Conservation (phyloP, 306 rosid species). For the Parietaria judaica region DNA sequence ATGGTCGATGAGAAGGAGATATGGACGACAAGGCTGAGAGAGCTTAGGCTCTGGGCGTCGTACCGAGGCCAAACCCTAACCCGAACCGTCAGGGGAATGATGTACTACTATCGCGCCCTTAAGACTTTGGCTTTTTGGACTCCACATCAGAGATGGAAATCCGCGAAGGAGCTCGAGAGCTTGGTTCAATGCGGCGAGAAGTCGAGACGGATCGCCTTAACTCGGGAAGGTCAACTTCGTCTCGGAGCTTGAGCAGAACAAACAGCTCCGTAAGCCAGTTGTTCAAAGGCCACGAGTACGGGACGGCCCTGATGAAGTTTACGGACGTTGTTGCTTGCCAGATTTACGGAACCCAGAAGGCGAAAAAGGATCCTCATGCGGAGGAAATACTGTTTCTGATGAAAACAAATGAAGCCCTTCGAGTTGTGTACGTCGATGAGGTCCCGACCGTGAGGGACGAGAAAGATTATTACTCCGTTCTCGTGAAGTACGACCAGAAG, state of each 20-base stretch:
- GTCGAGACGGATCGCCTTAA: constrained; percentile 30
- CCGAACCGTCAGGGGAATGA: constrained; percentile 94
- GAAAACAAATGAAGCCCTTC: constrained; percentile 63
- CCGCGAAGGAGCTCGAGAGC: constrained; percentile 73
- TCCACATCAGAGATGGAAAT: constrained; percentile 92
- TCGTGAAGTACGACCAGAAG: constrained; percentile 64
- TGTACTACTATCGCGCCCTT: constrained; percentile 88
- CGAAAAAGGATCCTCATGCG: constrained; percentile 63
- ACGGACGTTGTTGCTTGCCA: constrained; percentile 93
- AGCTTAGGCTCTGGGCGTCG: constrained; percentile 94
- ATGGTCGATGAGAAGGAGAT: constrained; percentile 55
- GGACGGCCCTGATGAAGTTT: constrained; percentile 85
- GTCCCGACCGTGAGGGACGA: constrained; percentile 51
- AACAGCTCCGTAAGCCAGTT: constrained; percentile 50
- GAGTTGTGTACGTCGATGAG: constrained; percentile 83
- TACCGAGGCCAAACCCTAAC: constrained; percentile 84
- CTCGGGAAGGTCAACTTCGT: constrained; percentile 38
- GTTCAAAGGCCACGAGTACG: constrained; percentile 88
- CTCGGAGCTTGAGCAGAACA: constrained; percentile 54
- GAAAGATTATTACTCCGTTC: constrained; percentile 66
- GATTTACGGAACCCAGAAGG: constrained; percentile 84
- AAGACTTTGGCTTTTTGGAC: too few species aligned
- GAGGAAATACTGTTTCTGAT: constrained; percentile 66
- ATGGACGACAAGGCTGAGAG: constrained; percentile 71
- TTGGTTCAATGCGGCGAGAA: constrained; percentile 55